Evolutionary conservation across 495 filamentous ascomycete genomes (phyloP).

Genomic region (Cryomyces antarcticus): DNA sequence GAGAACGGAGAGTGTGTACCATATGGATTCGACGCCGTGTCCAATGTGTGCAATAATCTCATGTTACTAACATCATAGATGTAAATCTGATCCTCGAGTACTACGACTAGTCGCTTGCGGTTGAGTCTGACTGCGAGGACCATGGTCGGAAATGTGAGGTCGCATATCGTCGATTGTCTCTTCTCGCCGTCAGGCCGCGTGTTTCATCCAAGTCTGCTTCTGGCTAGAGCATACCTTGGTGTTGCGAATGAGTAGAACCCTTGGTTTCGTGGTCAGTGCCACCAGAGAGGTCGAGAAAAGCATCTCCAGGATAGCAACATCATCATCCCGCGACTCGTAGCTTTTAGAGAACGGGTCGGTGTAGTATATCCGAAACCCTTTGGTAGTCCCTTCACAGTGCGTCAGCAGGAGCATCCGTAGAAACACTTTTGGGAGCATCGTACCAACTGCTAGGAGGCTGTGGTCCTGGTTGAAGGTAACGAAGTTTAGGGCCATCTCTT

Average conservation of each 20-base stretch:
- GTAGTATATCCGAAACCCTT: slow-evolving; percentile 86
- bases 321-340: slow-evolving; percentile 79
- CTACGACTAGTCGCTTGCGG: slow-evolving; percentile 77
- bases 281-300: slow-evolving; percentile 98
- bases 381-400: slow-evolving; percentile 46
- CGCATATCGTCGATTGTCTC: slow-evolving; percentile 92
- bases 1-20: slow-evolving; percentile 24
- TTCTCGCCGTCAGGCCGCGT: slow-evolving; percentile 15
- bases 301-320: slow-evolving; percentile 93
- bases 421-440: slow-evolving; percentile 9
- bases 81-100: slow-evolving; percentile 89
- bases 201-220: neutral
- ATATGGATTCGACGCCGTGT: slow-evolving; percentile 78
- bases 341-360: slow-evolving; percentile 89
- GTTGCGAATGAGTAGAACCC: slow-evolving; percentile 84
- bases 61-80: slow-evolving; percentile 97
- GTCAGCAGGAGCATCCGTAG: neutral
- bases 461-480: slow-evolving; percentile 99
- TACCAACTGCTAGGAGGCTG: slow-evolving; percentile 85
- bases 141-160: slow-evolving; percentile 88
- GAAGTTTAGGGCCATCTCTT: slow-evolving; percentile 64
- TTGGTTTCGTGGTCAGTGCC: slow-evolving; percentile 71
- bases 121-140: slow-evolving; percentile 86
- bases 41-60: slow-evolving; percentile 74
- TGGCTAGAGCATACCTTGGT: slow-evolving; percentile 51